A percentile compares a stretch with the other conserved stretches of the same genome.
These are phyloP conservation scores for Botrytis pseudocinerea DNA, from an alignment of 2,329 filamentous ascomycete species.

Conservation along the genomic window DNA sequence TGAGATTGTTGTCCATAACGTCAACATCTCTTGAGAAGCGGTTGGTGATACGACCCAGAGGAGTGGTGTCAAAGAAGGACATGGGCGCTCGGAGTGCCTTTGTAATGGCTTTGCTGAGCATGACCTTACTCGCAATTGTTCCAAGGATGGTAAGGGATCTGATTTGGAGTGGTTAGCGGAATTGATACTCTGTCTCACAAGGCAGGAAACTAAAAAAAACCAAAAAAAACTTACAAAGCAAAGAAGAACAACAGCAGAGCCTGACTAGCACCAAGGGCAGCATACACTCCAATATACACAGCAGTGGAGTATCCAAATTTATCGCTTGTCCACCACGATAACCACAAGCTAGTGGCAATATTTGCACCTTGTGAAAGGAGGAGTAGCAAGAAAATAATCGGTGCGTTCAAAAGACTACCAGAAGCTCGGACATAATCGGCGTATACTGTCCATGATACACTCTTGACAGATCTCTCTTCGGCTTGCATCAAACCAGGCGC, in stretches of 20 bases:
- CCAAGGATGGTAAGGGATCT: constrained; percentile 70
- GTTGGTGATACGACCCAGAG: constrained; percentile 91
- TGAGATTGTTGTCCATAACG: constrained; percentile 91
- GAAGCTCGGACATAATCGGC: constrained; percentile 64
- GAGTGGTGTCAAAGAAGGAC: constrained; percentile 97
- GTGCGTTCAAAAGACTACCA: constrained; percentile 57
- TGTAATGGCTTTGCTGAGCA: constrained; percentile 78
- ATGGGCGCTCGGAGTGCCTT: constrained; percentile 72
- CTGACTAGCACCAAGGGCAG: constrained; percentile 69
- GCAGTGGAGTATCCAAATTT: constrained; percentile 66
- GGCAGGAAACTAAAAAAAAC: neutral
- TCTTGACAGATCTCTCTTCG: constrained; percentile 62
- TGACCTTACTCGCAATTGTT: constrained; percentile 76
- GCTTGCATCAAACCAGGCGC: constrained; percentile 69
- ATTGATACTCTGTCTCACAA: neutral
- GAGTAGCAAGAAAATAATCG: constrained; percentile 56
- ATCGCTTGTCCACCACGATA: constrained; percentile 29
- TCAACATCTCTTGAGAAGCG: constrained; percentile 95
- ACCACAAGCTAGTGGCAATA: constrained; percentile 85
- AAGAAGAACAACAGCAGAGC: constrained; percentile 78
- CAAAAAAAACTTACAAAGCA: constrained; percentile 55
- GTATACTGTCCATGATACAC: constrained; percentile 65
- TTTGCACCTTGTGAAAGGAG: constrained; percentile 73
- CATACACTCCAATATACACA: constrained; percentile 71
- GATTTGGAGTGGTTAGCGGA: neutral